Base-by-base conservation (phyloP, 2,329 filamentous ascomycete species). In the Harringtonia aguacate region DNA sequence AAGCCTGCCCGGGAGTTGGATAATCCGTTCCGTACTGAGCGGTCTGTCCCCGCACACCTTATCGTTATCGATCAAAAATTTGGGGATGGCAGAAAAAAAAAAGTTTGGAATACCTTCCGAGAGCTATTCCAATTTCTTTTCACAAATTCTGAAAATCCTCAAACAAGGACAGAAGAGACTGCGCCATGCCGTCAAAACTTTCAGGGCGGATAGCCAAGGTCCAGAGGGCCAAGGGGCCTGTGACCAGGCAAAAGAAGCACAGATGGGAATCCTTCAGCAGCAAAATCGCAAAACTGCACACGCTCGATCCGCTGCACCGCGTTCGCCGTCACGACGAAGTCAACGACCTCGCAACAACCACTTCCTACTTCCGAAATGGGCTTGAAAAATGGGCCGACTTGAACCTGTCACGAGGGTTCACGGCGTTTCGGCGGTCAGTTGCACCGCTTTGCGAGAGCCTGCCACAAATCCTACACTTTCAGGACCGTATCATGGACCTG, bases 321-420 rank as follows among this genome's bases (percentile, higher is more conserved):
- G 84, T 94, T 55, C 86, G 88, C 63, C 83, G 84, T 60, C 77
- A 94, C 67, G 81, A 85, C 56, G 79, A 92, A 66, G 84, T 89
- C 49, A 47, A 48, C 68, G 82, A 89, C 61, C 71, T 82, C 56
- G 77, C 81, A 48, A 73, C 81, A 20, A 77, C 80, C 24, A 84
- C 84, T n/a, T 95, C 90, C 18, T 92, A 94, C 64, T 88, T 98
- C 55, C 78, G 81, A 54, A 80, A 79, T 37, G 81, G 86, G 2
- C 69, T 97, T 50, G 79, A 88, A 50, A 86, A 85, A 74, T 98
- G 92, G 92, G 69, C 75, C 44, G 92, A 97, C 55, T 76, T 94
- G 62, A 97, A 97, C 64, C 71, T 95, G 50, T 88, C 90, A 15
- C 81, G 84, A 50, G 76, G 72, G 30, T 98, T 95, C 58, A 77